These are phyloP conservation scores for Cokeromyces recurvatus DNA, from an alignment of 371 early-diverging fungal species.

Conservation along the genomic window DNA sequence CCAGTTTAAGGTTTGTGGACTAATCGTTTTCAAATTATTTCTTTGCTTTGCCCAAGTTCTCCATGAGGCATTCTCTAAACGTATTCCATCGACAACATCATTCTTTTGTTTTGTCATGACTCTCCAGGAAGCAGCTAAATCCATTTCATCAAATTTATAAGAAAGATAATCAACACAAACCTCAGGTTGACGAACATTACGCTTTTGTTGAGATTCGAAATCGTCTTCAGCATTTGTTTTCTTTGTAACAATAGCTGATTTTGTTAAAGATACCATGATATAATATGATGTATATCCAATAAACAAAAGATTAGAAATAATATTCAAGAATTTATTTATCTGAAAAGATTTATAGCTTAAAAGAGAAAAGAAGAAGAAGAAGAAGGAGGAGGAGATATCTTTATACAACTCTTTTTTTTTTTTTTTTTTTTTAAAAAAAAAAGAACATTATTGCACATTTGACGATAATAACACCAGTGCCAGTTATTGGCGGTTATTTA, in stretches of 20 bases:
- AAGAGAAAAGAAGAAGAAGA: no score
- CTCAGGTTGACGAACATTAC: slow-evolving; percentile 22
- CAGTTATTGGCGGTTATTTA: no score
- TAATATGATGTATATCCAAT: no score
- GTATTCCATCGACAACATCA: slow-evolving; percentile 52
- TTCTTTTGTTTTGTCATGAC: slow-evolving; percentile 52
- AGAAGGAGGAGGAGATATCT: no score
- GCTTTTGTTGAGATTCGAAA: slow-evolving; percentile 12
- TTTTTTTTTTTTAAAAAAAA: no score
- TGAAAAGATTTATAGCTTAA: no score
- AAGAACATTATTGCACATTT: no score
- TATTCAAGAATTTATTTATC: no score
- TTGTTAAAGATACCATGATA: slow-evolving; percentile 6
- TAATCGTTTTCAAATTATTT: slow-evolving; percentile 50
- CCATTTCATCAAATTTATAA: slow-evolving; percentile 52
- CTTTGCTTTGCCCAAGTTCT: slow-evolving; percentile 62
- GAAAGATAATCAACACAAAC: slow-evolving; percentile 59
- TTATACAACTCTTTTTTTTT: no score
- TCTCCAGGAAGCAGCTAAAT: slow-evolving; percentile 48
- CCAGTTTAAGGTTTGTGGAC: slow-evolving; percentile 57
- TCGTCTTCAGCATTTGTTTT: slow-evolving; percentile 16
- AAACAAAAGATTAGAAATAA: no score
- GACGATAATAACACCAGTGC: no score
- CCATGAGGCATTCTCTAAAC: slow-evolving; percentile 70
- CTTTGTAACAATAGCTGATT: slow-evolving; percentile 6